Evolutionary conservation across 768 basidiomycete species (phyloP).

Genomic region (Serendipita sp.): DNA sequence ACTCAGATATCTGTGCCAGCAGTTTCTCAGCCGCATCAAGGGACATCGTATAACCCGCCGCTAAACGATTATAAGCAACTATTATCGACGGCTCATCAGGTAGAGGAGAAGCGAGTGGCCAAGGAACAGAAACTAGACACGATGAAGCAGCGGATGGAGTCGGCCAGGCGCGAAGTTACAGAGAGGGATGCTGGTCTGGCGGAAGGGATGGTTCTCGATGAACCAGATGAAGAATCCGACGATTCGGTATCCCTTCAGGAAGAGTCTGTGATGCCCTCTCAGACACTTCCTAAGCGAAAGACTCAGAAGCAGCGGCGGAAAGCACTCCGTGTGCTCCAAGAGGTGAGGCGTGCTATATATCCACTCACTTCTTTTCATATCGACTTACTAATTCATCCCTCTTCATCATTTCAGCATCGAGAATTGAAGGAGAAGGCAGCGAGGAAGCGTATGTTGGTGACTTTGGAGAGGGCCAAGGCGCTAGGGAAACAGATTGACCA

Average conservation of each 20-base stretch:
- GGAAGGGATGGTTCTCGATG: constrained; percentile 52
- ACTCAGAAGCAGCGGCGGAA: constrained; percentile 56
- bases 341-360: constrained; percentile 30
- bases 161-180: constrained; percentile 25
- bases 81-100: constrained; percentile 45
- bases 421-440: constrained; percentile 42
- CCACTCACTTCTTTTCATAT: neutral
- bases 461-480: constrained; percentile 39
- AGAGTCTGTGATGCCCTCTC: constrained; percentile 23
- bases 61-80: constrained; percentile 57
- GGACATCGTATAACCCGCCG: constrained; percentile 81
- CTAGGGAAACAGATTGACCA: constrained; percentile 32
- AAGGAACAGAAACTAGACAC: constrained; percentile 39
- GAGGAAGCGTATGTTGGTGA: constrained; percentile 43
- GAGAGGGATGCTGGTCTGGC: constrained; percentile 27
- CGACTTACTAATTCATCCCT: neutral
- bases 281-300: constrained; percentile 32
- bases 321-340: constrained; percentile 44
- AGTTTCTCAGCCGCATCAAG: constrained; percentile 56
- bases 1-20: constrained; percentile 47
- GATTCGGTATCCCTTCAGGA: constrained; percentile 17
- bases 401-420: constrained; percentile 35
- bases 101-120: constrained; percentile 42
- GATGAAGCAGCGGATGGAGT: constrained; percentile 39
- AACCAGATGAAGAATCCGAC: constrained; percentile 20